Percentiles rank a stretch among this genome's conserved stretches.
Conservation (phyloP, 164 flowering plant genomes). For the Santalum album region DNA sequence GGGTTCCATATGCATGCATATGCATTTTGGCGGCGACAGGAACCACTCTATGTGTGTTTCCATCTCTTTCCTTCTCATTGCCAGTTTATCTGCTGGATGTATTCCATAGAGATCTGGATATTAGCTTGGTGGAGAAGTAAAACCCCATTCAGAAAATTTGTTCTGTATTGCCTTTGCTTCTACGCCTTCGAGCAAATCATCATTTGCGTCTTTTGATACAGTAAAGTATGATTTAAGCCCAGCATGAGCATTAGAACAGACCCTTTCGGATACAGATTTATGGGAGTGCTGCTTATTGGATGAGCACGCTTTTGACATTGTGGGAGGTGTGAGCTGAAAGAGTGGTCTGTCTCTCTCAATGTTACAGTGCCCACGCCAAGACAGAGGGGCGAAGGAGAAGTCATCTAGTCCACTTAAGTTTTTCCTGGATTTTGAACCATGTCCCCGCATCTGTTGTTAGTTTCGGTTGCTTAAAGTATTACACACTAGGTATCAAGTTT, state of each 20-base stretch:
- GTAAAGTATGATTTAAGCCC: conserved; percentile 14
- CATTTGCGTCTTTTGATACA: conserved; percentile 15
- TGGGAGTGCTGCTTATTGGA: conserved; percentile 28
- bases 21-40: conserved; percentile 80
- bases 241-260: conserved; percentile 11
- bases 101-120: conserved; percentile 53
- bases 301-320: conserved; percentile 36
- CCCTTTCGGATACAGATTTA: conserved; percentile 24
- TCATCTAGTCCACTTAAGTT: conserved; percentile 24
- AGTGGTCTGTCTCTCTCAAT: conserved; percentile 62
- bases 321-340: conserved; percentile 82
- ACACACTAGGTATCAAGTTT: too few relatives aligned
- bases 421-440: conserved; percentile 30
- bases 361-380: conserved; percentile 69
- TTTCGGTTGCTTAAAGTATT: too few relatives aligned
- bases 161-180: conserved; percentile 16
- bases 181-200: conserved; percentile 25
- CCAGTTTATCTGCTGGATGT: conserved; percentile 19
- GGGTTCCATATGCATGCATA: conserved; percentile 69
- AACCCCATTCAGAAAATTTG: conserved; percentile 12
- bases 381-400: conserved; percentile 97
- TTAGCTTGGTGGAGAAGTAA: conserved; percentile 28
- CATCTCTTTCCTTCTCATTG: conserved; percentile 22
- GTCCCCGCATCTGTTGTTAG: conserved; percentile 22
- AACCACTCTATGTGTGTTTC: conserved; percentile 55